A percentile compares a stretch with the other conserved stretches of the same genome.
Conservation (phyloP, 768 basidiomycete genomes). For the Gautieria morchelliformis region DNA sequence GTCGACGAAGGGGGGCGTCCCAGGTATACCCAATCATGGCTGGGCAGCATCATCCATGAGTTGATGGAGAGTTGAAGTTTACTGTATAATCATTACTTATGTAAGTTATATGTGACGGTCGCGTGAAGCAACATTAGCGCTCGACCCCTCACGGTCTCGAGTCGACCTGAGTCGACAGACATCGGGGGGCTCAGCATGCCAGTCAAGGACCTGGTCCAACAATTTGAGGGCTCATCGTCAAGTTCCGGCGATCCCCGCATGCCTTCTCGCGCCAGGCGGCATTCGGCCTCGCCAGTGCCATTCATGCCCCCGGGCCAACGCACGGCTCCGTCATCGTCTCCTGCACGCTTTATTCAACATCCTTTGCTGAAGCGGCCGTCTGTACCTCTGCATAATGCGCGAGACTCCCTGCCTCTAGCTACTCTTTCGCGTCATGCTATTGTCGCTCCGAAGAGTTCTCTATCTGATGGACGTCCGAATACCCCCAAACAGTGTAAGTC, state of each 20-base stretch:
- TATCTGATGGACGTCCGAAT: no score
- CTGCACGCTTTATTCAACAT: constrained; percentile 10
- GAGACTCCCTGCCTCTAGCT: not conserved
- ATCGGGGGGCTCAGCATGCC: constrained; percentile 15
- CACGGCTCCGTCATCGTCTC: not conserved
- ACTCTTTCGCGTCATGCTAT: not conserved
- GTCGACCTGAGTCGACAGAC: not conserved
- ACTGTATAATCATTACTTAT: not conserved
- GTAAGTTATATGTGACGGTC: not conserved
- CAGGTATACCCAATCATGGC: constrained; percentile 5
- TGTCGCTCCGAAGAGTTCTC: not conserved
- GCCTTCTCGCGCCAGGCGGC: not conserved
- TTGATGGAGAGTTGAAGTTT: not conserved
- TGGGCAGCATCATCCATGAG: constrained; percentile 2
- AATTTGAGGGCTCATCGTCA: constrained; percentile 16
- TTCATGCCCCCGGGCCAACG: not conserved
- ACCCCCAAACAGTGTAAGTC: no score
- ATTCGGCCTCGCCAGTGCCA: not conserved
- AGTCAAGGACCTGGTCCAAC: constrained; percentile 21
- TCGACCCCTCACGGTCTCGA: no score
- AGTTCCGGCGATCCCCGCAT: not conserved
- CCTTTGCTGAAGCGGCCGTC: constrained; percentile 6
- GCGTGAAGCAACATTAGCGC: no score
- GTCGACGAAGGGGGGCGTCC: constrained; percentile 6
- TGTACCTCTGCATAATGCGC: not conserved